Evolutionary conservation across 2,329 filamentous ascomycete genomes (phyloP), one percentile per base, ranked within the genome.

Genomic region (Curvularia spicifera): DNA sequence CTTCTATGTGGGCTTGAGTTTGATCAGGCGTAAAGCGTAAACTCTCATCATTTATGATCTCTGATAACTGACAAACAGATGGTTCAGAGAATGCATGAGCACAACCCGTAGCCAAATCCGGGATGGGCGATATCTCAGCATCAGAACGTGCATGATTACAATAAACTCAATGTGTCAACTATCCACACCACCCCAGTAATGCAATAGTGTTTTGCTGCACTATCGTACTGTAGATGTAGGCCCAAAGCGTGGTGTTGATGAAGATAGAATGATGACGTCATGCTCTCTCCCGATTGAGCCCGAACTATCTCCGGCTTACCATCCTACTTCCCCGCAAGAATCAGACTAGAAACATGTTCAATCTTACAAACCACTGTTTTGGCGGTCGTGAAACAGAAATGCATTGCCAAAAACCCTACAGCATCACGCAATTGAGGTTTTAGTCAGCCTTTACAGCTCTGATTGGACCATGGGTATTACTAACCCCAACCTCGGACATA

Each of bases 401-500:
- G 47, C 45, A 20, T 31, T 57, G 0, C 24, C 13, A 31, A 43
- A 47, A 20, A n/a, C 6, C n/a, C 29, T 18, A 37, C 5, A 4
- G 26, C 13, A 67, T 63, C 68, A 71, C 69, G 68, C 61, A 69
- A 74, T 73, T 5, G 2, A 5, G 6, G 10, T 39, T 70, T 70
- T 72, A 71, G 71, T 74, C 65, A 71, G 67, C 69, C 35, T 20
- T 35, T 13, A 3, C 1, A 18, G 10, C 20, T 49, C 15, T 65
- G 49, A 68, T 71, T 69, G 66, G 65, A 42, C 39, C 53, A 10
- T 35, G 9, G 5, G 33, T 24, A 70, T 74, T 72, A 70, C 42
- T 70, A 74, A 74, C 26, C 12, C 40, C 66, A 66, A 61, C 40
- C 66, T 63, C 61, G 64, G 66, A 52, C 68, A 71, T 73, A 71